Evolutionary conservation across 345 rosid genomes (phyloP), one percentile per base, ranked within the genome.

Genomic region (Corchorus olitorius): DNA sequence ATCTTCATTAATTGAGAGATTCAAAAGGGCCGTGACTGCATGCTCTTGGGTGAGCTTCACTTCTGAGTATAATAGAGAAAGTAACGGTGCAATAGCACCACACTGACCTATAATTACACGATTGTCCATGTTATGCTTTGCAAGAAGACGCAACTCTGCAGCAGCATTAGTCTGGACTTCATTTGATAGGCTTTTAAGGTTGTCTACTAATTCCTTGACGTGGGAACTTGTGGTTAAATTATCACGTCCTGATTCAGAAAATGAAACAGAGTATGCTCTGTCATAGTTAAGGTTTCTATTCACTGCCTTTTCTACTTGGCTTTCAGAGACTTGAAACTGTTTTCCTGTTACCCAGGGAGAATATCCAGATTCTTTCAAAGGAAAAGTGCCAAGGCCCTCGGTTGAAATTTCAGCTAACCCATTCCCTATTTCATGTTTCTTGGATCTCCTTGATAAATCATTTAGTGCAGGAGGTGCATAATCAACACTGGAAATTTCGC

Each of bases 21-120:
- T 96, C 73, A 96, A 82, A 80, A 96, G 86, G 17, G 99, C 92
- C 0, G 97, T 91, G 68, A 92, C 98, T 35, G 97, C 93, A 20
- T 93, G 97, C 82, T 96, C 99, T 85, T 96, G 99, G 0, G 91
- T 87, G 78, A 72, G 64, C 85, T 84, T 84, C 75, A 85, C 86
- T 34, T 88, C 87, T 8, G 97, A 89, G 84, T 89, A 90, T 50
- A 91, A 82, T 73, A 92, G 89, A 43, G 92, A 83, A 76, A 93
- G 86, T 78, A 96, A 86, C 20, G 92, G 90, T 37, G 77, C 50
- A 34, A 93, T 81, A 67, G 94, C 99, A 75, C 94, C 97, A 15
- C 73, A 87, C 17, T 80, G 83, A 63, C 94, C 98, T 2, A 93
- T 85, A 48, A 88, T 81, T 45, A 77, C 80, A 74, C 98, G 97